Evolutionary conservation across 768 basidiomycete species (phyloP), one percentile per base, ranked within the genome.

Genomic region (Clitopilus hobsonii): DNA sequence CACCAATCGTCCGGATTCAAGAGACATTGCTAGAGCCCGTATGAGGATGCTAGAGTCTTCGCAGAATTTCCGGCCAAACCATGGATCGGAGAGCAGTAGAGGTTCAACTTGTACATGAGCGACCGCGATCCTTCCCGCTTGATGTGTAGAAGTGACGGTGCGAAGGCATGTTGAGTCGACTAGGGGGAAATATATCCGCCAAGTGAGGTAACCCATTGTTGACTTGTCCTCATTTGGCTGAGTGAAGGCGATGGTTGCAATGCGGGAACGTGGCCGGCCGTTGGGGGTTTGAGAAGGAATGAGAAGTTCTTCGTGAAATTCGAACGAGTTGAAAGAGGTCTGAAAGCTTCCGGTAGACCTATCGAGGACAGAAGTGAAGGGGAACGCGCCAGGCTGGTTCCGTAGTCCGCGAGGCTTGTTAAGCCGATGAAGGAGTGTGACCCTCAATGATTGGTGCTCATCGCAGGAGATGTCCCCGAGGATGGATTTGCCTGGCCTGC

Each of bases 21-120:
- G 59, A 6, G 77, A 76, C 38, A 72, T 64, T 4, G 73, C 69
- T 6, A 78, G 67, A 10, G 74, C 74, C 24, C 69, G 65, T 6
- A 41, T 41, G 38, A 41, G 38, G 38, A 41, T 7, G 18, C 11
- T 41, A 10, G 38, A 18, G 18, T 41, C 38, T 41, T 41, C 38
- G 18, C 38, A 41, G n/a, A 41, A 41, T 18, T 41, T 41, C 10
- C 8, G 38, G 6, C 38, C 38, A 20, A 8, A 41, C 6, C n/a
- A 41, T 6, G 38, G 38, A 18, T 41, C 38, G 8, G 38, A 7
- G n/a, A 41, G 38, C 6, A 41, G 38, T 7, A 41, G 18, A 41
- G 38, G 38, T 20, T 41, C 38, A 6, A 41, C 38, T 41, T 41
- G 38, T 6, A 41, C 38, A 18, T 41, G n/a, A 6, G 38, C 38